These are phyloP conservation scores for Mucor ambiguus DNA, from an alignment of 371 early-diverging fungal species.

Conservation along the genomic window DNA sequence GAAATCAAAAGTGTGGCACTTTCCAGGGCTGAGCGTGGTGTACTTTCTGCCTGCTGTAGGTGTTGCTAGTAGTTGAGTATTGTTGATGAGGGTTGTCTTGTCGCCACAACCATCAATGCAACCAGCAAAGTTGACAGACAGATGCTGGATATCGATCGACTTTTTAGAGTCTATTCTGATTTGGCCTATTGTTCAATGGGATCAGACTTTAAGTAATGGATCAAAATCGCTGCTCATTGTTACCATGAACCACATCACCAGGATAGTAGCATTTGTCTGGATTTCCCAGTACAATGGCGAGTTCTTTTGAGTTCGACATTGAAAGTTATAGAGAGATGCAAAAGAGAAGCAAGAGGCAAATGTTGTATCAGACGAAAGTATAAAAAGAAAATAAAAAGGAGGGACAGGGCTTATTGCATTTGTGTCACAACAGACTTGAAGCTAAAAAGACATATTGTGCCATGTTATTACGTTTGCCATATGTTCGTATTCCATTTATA, in stretches of 20 bases:
- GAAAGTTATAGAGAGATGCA: background rate
- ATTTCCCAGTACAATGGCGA: conserved; percentile 9
- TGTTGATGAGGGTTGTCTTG: conserved; percentile 7
- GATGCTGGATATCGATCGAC: conserved; percentile 16
- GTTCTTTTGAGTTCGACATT: conserved; percentile 18
- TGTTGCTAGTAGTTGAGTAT: conserved; percentile 3
- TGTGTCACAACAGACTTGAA: background rate
- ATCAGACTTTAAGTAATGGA: background rate
- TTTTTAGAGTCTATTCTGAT: conserved; percentile 13
- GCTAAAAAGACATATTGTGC: background rate
- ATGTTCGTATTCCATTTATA: background rate
- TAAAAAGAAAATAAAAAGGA: background rate
- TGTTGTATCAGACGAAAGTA: background rate
- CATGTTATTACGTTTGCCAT: background rate
- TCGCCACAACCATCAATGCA: conserved; percentile 17
- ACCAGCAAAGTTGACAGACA: conserved; percentile 16
- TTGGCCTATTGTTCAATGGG: conserved; percentile 10
- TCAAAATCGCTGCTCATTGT: background rate
- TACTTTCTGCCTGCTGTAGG: conserved; percentile 13
- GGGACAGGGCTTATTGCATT: conserved; percentile 1
- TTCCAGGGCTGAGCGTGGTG: conserved; percentile 4
- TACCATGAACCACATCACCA: conserved; percentile 21
- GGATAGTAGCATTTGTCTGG: conserved; percentile 13
- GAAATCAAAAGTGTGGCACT: conserved; percentile 9
- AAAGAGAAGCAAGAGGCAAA: background rate